These are phyloP conservation scores for Onygena corvina DNA, from an alignment of 2,329 filamentous ascomycete species.

Conservation along the genomic window DNA sequence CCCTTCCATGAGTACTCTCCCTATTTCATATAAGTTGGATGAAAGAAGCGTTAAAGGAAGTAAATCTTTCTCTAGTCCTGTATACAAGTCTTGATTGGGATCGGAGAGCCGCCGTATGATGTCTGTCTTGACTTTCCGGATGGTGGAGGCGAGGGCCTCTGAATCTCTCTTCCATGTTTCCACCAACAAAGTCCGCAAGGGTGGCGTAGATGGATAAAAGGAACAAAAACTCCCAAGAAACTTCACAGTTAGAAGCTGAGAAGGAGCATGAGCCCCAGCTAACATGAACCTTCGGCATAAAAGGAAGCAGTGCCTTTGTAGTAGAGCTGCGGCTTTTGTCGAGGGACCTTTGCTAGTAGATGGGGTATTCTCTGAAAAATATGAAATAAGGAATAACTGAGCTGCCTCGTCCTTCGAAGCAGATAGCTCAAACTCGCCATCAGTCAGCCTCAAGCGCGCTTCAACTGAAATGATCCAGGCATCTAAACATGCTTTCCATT, in stretches of 20 bases:
- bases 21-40: constrained; percentile 34
- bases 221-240: constrained; percentile 58
- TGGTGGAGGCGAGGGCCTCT: constrained; percentile 24
- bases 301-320: constrained; percentile 55
- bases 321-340: constrained; percentile 31
- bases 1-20: constrained; percentile 60
- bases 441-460: constrained; percentile 49
- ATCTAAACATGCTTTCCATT: constrained; percentile 67
- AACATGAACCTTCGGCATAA: constrained; percentile 49
- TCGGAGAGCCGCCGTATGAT: constrained; percentile 25
- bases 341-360: constrained; percentile 17
- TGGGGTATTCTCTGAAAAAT: constrained; percentile 44
- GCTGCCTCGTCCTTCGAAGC: constrained; percentile 49
- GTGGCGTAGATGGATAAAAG: constrained; percentile 53
- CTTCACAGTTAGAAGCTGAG: constrained; percentile 48
- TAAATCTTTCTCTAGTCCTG: constrained; percentile 20
- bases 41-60: constrained; percentile 31
- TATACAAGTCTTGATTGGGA: constrained; percentile 13
- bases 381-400: constrained; percentile 52
- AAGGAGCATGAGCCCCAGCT: constrained; percentile 33
- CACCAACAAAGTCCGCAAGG: constrained; percentile 42
- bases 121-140: constrained; percentile 27
- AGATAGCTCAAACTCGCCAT: constrained; percentile 43
- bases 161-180: constrained; percentile 34
- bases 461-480: constrained; percentile 61